Conservation (phyloP, 148 eudicot genomes). For the Rhododendron molle region DNA sequence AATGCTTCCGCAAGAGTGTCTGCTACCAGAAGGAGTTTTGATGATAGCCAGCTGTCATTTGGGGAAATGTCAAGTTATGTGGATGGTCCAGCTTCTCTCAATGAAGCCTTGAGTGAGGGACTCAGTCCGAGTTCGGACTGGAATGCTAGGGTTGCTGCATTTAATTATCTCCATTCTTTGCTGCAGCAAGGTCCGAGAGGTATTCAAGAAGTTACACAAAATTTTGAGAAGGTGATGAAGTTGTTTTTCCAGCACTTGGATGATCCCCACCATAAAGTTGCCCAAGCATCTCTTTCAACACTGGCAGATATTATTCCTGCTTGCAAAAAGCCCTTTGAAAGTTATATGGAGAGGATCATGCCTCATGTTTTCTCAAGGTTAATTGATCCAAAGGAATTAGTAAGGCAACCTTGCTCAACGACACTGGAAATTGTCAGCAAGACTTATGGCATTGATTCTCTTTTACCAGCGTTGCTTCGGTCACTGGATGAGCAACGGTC, state of each 20-base stretch:
- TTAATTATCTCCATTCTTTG: constrained; percentile 73
- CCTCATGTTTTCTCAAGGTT: constrained; percentile 95
- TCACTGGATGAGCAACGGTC: constrained; percentile 97
- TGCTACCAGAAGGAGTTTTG: constrained; percentile 86
- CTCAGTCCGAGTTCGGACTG: constrained; percentile 84
- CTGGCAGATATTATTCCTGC: constrained; percentile 87
- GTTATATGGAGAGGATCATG: constrained; percentile 92
- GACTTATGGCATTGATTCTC: constrained; percentile 91
- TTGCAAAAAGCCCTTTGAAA: constrained; percentile 91
- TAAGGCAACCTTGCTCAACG: constrained; percentile 86
- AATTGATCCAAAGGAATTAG: constrained; percentile 94
- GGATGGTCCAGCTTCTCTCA: constrained; percentile 84
- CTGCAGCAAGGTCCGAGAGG: constrained; percentile 88
- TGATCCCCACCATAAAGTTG: constrained; percentile 99
- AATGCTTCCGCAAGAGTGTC: constrained; percentile 70
- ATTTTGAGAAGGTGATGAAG: constrained; percentile 97
- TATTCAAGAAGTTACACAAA: constrained; percentile 82
- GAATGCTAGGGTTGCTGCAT: constrained; percentile 97
- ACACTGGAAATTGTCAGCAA: constrained; percentile 83
- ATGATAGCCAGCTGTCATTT: constrained; percentile 63
- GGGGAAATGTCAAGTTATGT: constrained; percentile 75
- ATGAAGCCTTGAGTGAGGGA: constrained; percentile 92
- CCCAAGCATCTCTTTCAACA: constrained; percentile 96
- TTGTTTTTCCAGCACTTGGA: constrained; percentile 93
- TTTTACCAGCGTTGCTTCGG: constrained; percentile 92